Base-by-base conservation (phyloP, 306 rosid species). In the Pyrus bretschneideri region DNA sequence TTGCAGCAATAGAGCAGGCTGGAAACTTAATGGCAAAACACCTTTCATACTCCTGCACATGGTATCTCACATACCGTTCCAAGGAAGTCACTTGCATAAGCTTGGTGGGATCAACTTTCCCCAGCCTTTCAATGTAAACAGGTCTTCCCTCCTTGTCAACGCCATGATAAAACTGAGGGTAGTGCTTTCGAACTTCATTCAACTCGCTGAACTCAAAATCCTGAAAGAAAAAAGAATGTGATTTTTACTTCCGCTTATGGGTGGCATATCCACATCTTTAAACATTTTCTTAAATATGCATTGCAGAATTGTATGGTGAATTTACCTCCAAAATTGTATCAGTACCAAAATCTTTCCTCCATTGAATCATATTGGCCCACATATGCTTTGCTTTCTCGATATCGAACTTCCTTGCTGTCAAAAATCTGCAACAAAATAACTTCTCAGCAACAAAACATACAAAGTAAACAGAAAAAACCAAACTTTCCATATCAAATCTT, bases 111-210 rank as follows among this genome's bases (percentile, higher is more conserved):
- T 93, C 98, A 76, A 93, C 90, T 87, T 86, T 91, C 35, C 98
- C 98, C 76, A 93, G 76, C 80, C 89, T 88, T 79, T 93, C 98
- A 77, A 93, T 91, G 64, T 93, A 93, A 75, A 94, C 72, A 73
- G 98, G 98, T 80, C 77, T 89, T 61, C 98, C 98, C 76, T 94
- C 98, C 87, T 80, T 94, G 80, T 94, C 97, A 33, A 94, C 97
- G 2, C 98, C 96, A 73, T 94, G 98, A 81, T 91, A 83, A 79
- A 93, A 88, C 65, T 93, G 98, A 64, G 98, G 98, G 83, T 93
- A 93, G 89, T 87, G 76, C 83, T 72, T 72, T 61, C 87, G 79
- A 81, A 93, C 98, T 83, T 93, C 91, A 67, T 83, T 76, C 81
- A 86, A 55, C 91, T 93, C 98, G 30, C 12, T 12, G 83, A 86